Conservation (phyloP, 225 moss, liverwort and hornwort species). For the Marchantia polymorpha region DNA sequence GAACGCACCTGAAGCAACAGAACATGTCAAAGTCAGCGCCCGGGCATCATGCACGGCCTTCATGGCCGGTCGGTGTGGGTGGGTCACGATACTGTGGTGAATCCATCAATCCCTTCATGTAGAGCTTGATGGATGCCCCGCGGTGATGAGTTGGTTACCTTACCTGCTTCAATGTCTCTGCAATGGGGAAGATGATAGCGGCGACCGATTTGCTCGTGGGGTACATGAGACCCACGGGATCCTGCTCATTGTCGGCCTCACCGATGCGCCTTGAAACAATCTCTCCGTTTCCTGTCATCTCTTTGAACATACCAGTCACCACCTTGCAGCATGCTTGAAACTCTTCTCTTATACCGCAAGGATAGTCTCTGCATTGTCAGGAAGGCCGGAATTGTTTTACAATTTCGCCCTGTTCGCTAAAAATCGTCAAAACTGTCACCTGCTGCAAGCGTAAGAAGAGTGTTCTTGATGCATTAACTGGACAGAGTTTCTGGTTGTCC, state of each 20-base stretch:
- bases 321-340: conserved; percentile 73
- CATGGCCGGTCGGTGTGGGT: too few relatives aligned
- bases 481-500: neutral
- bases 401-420: neutral
- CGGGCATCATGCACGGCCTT: neutral
- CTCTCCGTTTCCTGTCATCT: conserved; percentile 41
- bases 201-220: conserved; percentile 76
- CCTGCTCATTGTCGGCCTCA: conserved; percentile 82
- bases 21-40: neutral
- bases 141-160: neutral
- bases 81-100: too few relatives aligned
- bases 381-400: neutral
- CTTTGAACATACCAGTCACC: conserved; percentile 58
- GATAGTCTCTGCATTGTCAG: conserved; percentile 74
- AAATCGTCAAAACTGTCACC: neutral
- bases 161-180: conserved; percentile 88
- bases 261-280: conserved; percentile 70
- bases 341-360: conserved; percentile 81
- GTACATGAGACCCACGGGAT: conserved; percentile 89
- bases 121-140: neutral
- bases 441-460: neutral
- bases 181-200: conserved; percentile 86
- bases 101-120: too few relatives aligned
- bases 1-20: conserved; percentile 62
- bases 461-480: neutral